These are phyloP conservation scores for Diaporthe sp. DNA, from an alignment of 2,329 filamentous ascomycete genomes.

Conservation along the genomic window DNA sequence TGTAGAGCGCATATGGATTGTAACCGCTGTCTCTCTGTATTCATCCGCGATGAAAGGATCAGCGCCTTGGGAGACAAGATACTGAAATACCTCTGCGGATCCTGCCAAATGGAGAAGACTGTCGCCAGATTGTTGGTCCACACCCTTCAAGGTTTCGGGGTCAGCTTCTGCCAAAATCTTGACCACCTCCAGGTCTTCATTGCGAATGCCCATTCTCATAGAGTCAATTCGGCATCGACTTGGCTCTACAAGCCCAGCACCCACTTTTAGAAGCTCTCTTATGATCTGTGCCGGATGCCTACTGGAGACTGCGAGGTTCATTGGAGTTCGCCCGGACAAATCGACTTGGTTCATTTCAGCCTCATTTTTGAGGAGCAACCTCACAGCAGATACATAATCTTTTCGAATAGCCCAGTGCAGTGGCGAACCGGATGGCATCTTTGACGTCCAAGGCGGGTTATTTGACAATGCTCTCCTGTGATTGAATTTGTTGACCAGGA, in stretches of 20 bases:
- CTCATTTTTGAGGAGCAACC: neutral
- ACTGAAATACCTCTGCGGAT: neutral
- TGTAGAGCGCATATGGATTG: accelerated
- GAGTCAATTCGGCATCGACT: neutral
- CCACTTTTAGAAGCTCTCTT: neutral
- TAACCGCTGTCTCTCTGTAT: accelerated
- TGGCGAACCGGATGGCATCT: neutral
- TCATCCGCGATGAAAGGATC: accelerated
- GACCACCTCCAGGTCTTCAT: neutral
- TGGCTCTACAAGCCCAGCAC: neutral
- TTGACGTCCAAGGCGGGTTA: accelerated
- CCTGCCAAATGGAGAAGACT: accelerated
- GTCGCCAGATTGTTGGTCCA: neutral
- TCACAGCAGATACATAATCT: accelerated
- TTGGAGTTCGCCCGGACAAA: accelerated
- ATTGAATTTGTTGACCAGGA: neutral
- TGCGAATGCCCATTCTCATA: neutral
- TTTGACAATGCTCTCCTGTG: accelerated
- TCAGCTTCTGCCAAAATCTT: neutral
- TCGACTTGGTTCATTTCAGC: neutral
- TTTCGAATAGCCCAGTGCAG: neutral
- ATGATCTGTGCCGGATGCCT: neutral
- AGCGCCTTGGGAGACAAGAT: neutral
- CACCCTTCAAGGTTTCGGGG: neutral
- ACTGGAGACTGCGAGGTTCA: neutral